Evolutionary conservation across 2,329 filamentous ascomycete species (phyloP).

Genomic region (Aspergillus viridinutans): DNA sequence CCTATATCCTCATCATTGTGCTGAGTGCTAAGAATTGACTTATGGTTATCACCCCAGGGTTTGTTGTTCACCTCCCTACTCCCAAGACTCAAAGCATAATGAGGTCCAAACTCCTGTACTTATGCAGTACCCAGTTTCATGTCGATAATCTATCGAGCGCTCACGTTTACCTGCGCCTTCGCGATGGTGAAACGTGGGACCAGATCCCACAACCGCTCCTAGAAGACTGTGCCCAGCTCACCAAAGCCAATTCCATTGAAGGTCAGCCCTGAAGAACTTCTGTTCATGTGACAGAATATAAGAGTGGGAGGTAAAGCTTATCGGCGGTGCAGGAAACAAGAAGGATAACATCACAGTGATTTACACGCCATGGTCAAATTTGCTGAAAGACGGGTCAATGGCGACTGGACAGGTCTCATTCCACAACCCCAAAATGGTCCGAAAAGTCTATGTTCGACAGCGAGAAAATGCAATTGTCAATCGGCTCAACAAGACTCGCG

Average conservation of each 20-base stretch:
- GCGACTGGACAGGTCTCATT: slow-evolving; percentile 92
- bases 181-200: slow-evolving; percentile 78
- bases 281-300: not conserved
- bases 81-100: not conserved
- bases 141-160: slow-evolving; percentile 95
- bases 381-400: slow-evolving; percentile 95
- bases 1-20: not conserved
- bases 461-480: slow-evolving; percentile 91
- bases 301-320: slow-evolving; percentile 10
- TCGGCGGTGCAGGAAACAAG: slow-evolving; percentile 69
- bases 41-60: slow-evolving; percentile 25
- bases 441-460: slow-evolving; percentile 71
- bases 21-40: not conserved
- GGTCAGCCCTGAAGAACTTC: slow-evolving; percentile 46
- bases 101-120: not conserved
- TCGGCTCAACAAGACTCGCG: slow-evolving; percentile 93
- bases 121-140: slow-evolving; percentile 65
- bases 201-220: slow-evolving; percentile 69
- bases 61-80: slow-evolving; percentile 13
- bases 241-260: slow-evolving; percentile 98
- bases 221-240: slow-evolving; percentile 89
- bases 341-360: slow-evolving; percentile 96
- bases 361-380: slow-evolving; percentile 96
- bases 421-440: slow-evolving; percentile 80
- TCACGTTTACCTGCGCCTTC: slow-evolving; percentile 88